Base-by-base conservation (phyloP, 2,329 filamentous ascomycete species). In the Apiospora marii region DNA sequence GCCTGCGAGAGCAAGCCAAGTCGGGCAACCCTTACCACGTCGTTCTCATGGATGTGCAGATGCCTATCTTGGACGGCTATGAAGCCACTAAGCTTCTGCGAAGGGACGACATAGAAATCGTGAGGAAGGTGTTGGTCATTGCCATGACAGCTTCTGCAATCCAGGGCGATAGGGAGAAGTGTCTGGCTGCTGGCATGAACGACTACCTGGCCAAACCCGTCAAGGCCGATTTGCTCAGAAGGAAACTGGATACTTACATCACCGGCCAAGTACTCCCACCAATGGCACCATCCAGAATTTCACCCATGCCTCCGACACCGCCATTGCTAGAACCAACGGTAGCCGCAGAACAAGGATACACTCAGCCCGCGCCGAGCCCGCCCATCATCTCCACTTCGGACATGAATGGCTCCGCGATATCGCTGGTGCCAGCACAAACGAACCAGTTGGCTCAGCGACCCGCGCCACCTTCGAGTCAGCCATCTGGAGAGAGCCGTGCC, bases 61-160 rank as follows among this genome's bases (percentile, higher is more conserved):
- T 98, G 95, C 95, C 95, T 0, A 91, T 97, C 4, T 89, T 97
- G 12, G 95, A 98, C 80, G 95, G 95, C 7, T 98, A 98, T 80
- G 93, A 97, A 82, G 95, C 95, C 0, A 98, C 95, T 0, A 92
- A 93, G 75, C 88, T 94, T 72, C 91, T 98, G 64, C 92, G 95
- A 13, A 90, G 90, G 76, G 95, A 98, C 81, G 81, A 90, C 0
- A 89, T 94, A 73, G 92, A 94, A 48, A 89, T 89, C 10, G 94
- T 98, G 14, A 89, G 94, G 70, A 92, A 94, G 75, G 90, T 97
- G 1, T 86, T 98, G n/a, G 93, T 98, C 68, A 98, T 98, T 77
- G 96, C 96, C 71, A 98, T 98, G 96, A 98, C 96, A 0, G 96
- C 96, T 0, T 95, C 92, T 37, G 96, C 96, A 3, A 98, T 98